These are phyloP conservation scores for Teratosphaeria nubilosa DNA, from an alignment of 2,329 filamentous ascomycete genomes.

Conservation along the genomic window DNA sequence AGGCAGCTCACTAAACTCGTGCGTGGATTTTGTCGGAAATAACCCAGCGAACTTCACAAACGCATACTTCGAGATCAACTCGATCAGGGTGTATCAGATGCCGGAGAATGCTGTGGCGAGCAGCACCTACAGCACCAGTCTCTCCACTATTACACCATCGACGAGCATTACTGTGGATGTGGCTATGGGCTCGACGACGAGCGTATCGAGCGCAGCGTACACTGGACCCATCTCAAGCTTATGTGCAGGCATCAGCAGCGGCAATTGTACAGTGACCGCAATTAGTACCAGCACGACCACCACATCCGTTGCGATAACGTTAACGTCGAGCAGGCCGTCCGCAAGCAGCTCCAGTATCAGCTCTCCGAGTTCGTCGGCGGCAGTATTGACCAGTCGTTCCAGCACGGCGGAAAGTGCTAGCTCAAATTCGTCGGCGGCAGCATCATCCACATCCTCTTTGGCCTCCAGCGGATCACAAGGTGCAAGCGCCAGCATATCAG, in stretches of 20 bases:
- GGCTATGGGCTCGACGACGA: conserved; percentile 18
- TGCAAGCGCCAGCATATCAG: neutral
- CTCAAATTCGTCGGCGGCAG: neutral
- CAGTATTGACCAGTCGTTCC: neutral
- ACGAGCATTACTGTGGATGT: conserved; percentile 14
- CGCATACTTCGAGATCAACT: conserved; percentile 33
- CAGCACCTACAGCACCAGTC: conserved; percentile 19
- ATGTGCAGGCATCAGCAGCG: neutral
- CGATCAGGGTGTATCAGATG: conserved; percentile 31
- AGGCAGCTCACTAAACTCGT: conserved; percentile 15
- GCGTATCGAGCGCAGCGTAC: conserved; percentile 12
- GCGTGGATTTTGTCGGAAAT: conserved; percentile 24
- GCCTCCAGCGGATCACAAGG: neutral
- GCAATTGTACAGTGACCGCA: conserved; percentile 1
- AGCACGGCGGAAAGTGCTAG: neutral
- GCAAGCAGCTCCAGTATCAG: neutral
- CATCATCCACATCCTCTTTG: neutral
- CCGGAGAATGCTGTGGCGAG: conserved; percentile 10
- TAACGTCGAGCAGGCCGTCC: neutral
- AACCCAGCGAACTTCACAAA: conserved; percentile 23
- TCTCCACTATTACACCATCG: conserved; percentile 11
- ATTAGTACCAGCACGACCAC: neutral
- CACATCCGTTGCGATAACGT: neutral
- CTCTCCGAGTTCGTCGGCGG: neutral
- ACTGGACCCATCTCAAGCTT: conserved; percentile 16